Conservation (phyloP, 129 eudicot species). For the Glebionis coronaria region DNA sequence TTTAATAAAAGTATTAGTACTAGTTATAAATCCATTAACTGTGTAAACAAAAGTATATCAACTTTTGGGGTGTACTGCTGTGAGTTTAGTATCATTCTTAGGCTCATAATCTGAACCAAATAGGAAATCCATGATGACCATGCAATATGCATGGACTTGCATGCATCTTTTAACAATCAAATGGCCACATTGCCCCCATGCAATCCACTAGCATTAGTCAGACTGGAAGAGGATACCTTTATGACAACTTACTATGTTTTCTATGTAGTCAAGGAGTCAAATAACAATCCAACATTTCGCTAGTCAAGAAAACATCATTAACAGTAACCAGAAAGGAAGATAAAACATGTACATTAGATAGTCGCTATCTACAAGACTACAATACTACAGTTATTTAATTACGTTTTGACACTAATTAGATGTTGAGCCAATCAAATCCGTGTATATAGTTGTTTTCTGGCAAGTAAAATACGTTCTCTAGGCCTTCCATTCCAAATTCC, state of each 20-base stretch:
- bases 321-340: conserved; percentile 34
- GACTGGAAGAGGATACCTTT: too few species aligned
- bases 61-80: not conserved
- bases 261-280: conserved; percentile 16
- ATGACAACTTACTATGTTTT: not conserved
- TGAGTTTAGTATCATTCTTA: conserved; percentile 10
- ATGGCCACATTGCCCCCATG: conserved; percentile 27
- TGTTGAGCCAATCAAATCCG: conserved; percentile 53
- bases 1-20: not conserved
- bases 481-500: conserved; percentile 77
- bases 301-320: conserved; percentile 24
- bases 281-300: conserved; percentile 9
- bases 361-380: conserved; percentile 39
- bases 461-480: conserved; percentile 52
- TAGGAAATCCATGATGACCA: conserved; percentile 15
- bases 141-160: conserved; percentile 40
- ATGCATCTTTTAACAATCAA: conserved; percentile 25
- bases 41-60: not conserved
- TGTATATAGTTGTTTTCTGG: conserved; percentile 48
- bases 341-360: conserved; percentile 41
- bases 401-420: conserved; percentile 37
- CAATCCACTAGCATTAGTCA: not conserved
- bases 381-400: conserved; percentile 34
- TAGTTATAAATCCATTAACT: not conserved
- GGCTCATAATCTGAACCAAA: conserved; percentile 11